Evolutionary conservation across 164 flowering plant species (phyloP).

Genomic region (Cinnamomum micranthum): DNA sequence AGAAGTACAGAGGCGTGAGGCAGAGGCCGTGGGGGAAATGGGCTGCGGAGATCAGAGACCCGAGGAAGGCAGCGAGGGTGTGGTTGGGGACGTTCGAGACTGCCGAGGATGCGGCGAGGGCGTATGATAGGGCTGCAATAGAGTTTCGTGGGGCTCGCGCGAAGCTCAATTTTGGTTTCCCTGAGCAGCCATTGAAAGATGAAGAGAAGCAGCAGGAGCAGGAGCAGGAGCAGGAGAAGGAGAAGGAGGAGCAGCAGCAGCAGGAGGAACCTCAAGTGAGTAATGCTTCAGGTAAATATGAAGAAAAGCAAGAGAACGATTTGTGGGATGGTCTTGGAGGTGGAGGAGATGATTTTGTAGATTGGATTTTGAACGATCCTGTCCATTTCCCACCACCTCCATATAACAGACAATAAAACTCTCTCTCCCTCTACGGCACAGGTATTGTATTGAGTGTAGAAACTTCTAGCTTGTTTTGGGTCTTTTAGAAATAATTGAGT

Average conservation of each 20-base stretch:
- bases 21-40: conserved; percentile 15
- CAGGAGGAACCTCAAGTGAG: too few relatives aligned
- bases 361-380: not conserved
- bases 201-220: not conserved
- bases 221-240: not conserved
- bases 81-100: conserved; percentile 11
- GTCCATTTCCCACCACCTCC: not conserved
- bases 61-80: conserved; percentile 2
- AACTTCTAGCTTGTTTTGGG: too few relatives aligned
- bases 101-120: conserved; percentile 8
- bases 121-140: conserved; percentile 9
- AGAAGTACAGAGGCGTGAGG: conserved; percentile 12
- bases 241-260: not conserved
- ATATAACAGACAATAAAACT: not conserved
- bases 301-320: not conserved
- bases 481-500: too few relatives aligned
- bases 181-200: not conserved
- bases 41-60: conserved; percentile 14
- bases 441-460: too few relatives aligned
- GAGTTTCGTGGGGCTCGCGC: conserved; percentile 11
- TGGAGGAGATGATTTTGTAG: not conserved
- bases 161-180: conserved; percentile 10
- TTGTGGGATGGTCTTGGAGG: not conserved
- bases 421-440: not conserved
- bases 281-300: not conserved